Percentiles rank a stretch among this genome's conserved stretches.
Evolutionary conservation across 2,329 filamentous ascomycete species (phyloP).

Genomic region (Mycosphaerelloides madeirae): DNA sequence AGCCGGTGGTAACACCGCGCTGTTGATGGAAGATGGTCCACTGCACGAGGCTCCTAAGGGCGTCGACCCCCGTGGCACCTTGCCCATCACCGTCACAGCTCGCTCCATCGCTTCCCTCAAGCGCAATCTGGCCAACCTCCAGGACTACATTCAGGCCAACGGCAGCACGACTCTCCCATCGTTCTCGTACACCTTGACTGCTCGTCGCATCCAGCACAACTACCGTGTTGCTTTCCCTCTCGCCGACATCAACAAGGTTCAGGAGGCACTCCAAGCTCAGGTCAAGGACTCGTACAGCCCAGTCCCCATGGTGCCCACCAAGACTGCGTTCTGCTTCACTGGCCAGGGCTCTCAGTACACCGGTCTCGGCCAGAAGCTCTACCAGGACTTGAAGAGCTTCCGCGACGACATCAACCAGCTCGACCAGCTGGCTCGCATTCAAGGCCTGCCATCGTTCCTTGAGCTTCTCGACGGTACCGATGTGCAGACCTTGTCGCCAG

Average conservation of each 20-base stretch:
- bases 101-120: constrained; percentile 49
- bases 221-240: constrained; percentile 48
- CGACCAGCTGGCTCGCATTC: constrained; percentile 43
- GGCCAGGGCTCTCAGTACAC: constrained; percentile 52
- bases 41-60: constrained; percentile 37
- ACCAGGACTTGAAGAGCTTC: constrained; percentile 46
- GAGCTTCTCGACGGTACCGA: constrained; percentile 47
- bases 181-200: constrained; percentile 50
- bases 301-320: constrained; percentile 50
- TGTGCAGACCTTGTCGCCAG: constrained; percentile 46
- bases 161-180: constrained; percentile 43
- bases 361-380: constrained; percentile 47
- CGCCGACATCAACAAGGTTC: constrained; percentile 44
- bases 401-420: constrained; percentile 48
- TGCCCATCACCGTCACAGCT: constrained; percentile 48
- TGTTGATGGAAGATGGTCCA: constrained; percentile 50
- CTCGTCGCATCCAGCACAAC: constrained; percentile 51
- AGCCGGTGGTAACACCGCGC: constrained; percentile 51
- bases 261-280: constrained; percentile 43
- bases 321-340: constrained; percentile 50
- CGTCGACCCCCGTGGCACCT: constrained; percentile 43
- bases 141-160: constrained; percentile 44
- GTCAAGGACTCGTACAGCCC: constrained; percentile 49
- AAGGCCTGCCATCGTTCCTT: constrained; percentile 47
- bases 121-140: constrained; percentile 47